These are phyloP conservation scores for Inga leiocalycina DNA, from an alignment of 306 rosid genomes.

Conservation along the genomic window DNA sequence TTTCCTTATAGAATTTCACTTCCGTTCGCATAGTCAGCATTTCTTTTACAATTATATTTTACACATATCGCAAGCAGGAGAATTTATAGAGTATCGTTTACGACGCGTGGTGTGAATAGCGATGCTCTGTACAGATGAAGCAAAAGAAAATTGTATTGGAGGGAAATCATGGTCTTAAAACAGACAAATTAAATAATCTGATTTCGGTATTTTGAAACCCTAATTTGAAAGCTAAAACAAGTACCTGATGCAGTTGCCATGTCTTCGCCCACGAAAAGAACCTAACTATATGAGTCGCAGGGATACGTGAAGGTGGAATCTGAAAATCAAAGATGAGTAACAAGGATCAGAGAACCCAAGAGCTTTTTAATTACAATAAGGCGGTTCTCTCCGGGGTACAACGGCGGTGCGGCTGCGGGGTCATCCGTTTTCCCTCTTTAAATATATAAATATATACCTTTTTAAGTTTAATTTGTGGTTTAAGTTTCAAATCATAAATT, in stretches of 20 bases:
- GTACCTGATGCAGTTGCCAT: constrained; percentile 38
- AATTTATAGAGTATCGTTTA: neutral
- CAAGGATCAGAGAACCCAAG: neutral
- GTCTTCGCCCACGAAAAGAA: neutral
- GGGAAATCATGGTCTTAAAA: neutral
- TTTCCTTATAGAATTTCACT: neutral
- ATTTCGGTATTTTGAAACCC: neutral
- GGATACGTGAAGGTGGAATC: neutral
- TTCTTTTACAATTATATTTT: neutral
- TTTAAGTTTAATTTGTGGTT: too few species aligned
- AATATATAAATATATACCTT: too few species aligned
- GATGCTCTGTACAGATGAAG: neutral
- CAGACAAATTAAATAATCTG: neutral
- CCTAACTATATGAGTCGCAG: neutral
- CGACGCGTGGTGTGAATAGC: neutral
- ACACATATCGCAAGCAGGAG: neutral
- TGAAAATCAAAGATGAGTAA: neutral
- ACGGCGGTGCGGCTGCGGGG: too few species aligned
- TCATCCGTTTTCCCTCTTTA: too few species aligned
- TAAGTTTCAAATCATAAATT: too few species aligned
- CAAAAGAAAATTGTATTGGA: neutral
- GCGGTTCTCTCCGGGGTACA: too few species aligned
- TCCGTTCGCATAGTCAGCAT: neutral
- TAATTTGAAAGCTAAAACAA: neutral
- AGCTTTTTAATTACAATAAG: neutral